These are phyloP conservation scores for Fusarium fujikuroi DNA, from an alignment of 2,329 filamentous ascomycete genomes.

Conservation along the genomic window DNA sequence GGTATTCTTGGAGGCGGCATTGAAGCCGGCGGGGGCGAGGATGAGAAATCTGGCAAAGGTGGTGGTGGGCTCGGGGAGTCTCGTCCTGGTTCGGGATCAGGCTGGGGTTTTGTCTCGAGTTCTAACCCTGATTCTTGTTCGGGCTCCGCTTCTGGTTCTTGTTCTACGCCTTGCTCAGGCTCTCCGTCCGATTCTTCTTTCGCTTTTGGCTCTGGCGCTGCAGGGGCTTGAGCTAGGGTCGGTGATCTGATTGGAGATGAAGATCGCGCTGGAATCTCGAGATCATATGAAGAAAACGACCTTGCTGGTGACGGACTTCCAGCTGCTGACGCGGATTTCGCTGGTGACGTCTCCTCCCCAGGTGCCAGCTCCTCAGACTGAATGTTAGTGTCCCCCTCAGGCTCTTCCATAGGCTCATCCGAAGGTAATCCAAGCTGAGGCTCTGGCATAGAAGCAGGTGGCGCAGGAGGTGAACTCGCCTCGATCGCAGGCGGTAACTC, in stretches of 20 bases:
- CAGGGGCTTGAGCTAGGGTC: not conserved
- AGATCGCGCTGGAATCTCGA: not conserved
- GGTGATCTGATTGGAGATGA: not conserved
- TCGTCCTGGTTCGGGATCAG: not conserved
- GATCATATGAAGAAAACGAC: conserved; percentile 13
- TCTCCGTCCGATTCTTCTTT: not conserved
- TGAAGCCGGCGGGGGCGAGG: conserved; percentile 22
- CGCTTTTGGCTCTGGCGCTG: not conserved
- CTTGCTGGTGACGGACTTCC: conserved; percentile 8
- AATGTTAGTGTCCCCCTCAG: not conserved
- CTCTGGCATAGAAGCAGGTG: conserved; percentile 29
- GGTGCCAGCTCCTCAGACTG: not conserved
- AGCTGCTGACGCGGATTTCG: not conserved
- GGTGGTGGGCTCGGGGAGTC: conserved; percentile 4
- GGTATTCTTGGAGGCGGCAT: conserved; percentile 32
- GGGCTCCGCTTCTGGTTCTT: not conserved
- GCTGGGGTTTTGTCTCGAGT: not conserved
- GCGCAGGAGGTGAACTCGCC: conserved; percentile 4
- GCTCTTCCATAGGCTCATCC: not conserved
- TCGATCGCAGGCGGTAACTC: conserved; percentile 7
- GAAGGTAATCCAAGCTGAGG: not conserved
- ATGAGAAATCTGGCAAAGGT: conserved; percentile 3
- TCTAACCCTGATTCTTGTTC: not conserved
- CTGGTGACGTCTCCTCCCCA: not conserved
- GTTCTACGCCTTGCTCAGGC: not conserved